Evolutionary conservation across 2,329 filamentous ascomycete species (phyloP).

Genomic region (Purpureocillium lavendulum): DNA sequence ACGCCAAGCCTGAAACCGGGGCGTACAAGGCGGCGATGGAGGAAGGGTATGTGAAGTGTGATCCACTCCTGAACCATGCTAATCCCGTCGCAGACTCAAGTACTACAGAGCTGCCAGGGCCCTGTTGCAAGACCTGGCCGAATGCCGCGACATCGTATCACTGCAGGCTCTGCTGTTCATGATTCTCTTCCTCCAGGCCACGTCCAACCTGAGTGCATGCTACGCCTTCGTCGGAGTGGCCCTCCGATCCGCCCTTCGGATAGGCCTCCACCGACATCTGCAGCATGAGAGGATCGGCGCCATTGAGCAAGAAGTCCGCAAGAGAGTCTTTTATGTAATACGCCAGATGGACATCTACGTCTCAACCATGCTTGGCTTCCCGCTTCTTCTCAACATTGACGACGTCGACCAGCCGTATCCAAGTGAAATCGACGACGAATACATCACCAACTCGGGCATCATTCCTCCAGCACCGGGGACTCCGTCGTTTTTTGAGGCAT

Average conservation of each 20-base stretch:
- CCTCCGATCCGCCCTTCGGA: conserved; percentile 63
- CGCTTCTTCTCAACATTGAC: conserved; percentile 52
- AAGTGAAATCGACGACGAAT: conserved; percentile 58
- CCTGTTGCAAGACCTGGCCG: conserved; percentile 56
- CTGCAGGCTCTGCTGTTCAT: conserved; percentile 72
- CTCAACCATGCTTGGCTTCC: conserved; percentile 58
- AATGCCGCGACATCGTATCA: conserved; percentile 65
- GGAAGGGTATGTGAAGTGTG: conserved; percentile 40
- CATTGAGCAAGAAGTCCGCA: conserved; percentile 55
- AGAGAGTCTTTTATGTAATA: conserved; percentile 59
- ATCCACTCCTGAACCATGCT: conserved; percentile 10
- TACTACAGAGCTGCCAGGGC: conserved; percentile 63
- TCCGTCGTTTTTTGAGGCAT: conserved; percentile 53
- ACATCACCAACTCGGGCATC: conserved; percentile 52
- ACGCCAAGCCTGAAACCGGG: conserved; percentile 36
- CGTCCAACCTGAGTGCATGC: conserved; percentile 69
- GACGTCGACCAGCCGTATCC: conserved; percentile 61
- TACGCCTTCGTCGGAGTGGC: conserved; percentile 77
- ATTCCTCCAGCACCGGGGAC: conserved; percentile 44
- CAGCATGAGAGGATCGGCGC: conserved; percentile 53
- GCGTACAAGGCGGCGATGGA: conserved; percentile 44
- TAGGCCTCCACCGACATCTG: conserved; percentile 69
- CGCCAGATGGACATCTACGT: conserved; percentile 65
- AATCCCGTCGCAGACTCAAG: conserved; percentile 46
- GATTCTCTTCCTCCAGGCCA: conserved; percentile 72